Base-by-base conservation (phyloP, 1,284 basidiomycete genomes). In the Acaromyces ingoldii region DNA sequence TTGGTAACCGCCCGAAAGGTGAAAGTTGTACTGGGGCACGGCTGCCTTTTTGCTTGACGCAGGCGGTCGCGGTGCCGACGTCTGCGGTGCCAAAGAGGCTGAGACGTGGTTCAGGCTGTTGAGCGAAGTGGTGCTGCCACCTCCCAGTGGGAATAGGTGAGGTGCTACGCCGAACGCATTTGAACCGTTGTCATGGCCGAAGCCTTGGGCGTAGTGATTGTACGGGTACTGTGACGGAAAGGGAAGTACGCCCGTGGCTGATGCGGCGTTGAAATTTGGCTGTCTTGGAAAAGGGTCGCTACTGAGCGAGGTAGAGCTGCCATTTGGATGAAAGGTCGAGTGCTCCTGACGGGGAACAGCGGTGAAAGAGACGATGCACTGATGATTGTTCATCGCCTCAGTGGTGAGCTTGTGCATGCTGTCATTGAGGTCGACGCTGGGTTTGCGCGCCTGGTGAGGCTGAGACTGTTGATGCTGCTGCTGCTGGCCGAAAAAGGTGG, bases 1-100 rank as follows among this genome's bases (percentile, higher is more conserved):
- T 72, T 89, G 88, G 78, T 91, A 91, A 24, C 85, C 82, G 42
- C 92, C 92, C 55, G 87, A 89, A 62, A 96, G 82, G 76, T 91
- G 85, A 72, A 95, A 92, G 76, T 91, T 91, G 63, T 70, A 77
- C 34, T 62, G 62, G 6, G 62, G 60, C 17, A 49, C 30, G 10
- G 6, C 10, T n/a, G n/a, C 55, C 51, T 59, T 57, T 44, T 43
- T 33, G 19, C 36, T 51, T 51, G 55, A 39, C 55, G 46, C 55
- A 50, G 10, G 47, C 42, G 15, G 60, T 44, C 1, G 53, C 51
- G 17, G 62, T 48, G 34, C 29, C 57, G 60, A n/a, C n/a, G n/a
- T n/a, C n/a, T n/a, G 42, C 63, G 60, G 55, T 60, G 63, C 26
- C 34, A 22, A 17, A 48, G 26, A 7, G 10, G 40, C 22, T 6